Percentiles rank a stretch among this genome's conserved stretches.
These are phyloP conservation scores for Euptelea pleiosperma DNA, from an alignment of 164 flowering plant species.

Conservation along the genomic window DNA sequence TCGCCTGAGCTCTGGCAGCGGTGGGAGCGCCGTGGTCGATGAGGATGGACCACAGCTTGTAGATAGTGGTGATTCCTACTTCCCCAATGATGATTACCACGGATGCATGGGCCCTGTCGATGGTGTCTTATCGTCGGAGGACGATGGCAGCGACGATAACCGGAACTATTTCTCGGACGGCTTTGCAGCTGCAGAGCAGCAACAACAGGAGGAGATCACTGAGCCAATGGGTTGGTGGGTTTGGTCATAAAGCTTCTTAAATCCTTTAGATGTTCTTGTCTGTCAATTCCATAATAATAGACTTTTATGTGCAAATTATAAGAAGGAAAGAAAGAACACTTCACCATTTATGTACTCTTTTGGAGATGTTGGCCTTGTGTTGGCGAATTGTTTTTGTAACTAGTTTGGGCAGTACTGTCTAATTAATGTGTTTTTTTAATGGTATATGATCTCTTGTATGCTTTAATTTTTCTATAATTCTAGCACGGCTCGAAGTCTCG, in stretches of 20 bases:
- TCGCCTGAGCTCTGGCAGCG: slow-evolving; percentile 59
- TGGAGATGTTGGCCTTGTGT: too few relatives aligned
- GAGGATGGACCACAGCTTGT: slow-evolving; percentile 67
- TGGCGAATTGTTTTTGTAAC: too few relatives aligned
- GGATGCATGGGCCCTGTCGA: slow-evolving; percentile 34
- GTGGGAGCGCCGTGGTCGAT: slow-evolving; percentile 67
- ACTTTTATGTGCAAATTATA: too few relatives aligned
- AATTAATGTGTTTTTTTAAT: too few relatives aligned
- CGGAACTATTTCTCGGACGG: slow-evolving; percentile 41
- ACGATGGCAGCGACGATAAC: slow-evolving; percentile 60
- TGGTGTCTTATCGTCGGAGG: slow-evolving; percentile 49
- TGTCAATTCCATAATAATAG: too few relatives aligned
- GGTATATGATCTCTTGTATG: too few relatives aligned
- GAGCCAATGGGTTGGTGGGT: slow-evolving; percentile 62
- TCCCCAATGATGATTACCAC: slow-evolving; percentile 28
- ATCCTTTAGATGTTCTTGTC: too few relatives aligned
- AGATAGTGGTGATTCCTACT: slow-evolving; percentile 73
- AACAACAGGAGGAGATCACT: slow-evolving; percentile 33
- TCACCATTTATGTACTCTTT: too few relatives aligned
- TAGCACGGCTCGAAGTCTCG: too few relatives aligned
- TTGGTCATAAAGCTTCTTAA: slow-evolving; percentile 39
- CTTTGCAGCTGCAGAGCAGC: slow-evolving; percentile 26
- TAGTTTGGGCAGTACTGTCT: too few relatives aligned
- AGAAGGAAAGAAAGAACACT: too few relatives aligned
- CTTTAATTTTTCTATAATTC: too few relatives aligned